A percentile compares a stretch with the other conserved stretches of the same genome.
Evolutionary conservation across 768 basidiomycete species (phyloP).

Genomic region (Ramaria sp.): DNA sequence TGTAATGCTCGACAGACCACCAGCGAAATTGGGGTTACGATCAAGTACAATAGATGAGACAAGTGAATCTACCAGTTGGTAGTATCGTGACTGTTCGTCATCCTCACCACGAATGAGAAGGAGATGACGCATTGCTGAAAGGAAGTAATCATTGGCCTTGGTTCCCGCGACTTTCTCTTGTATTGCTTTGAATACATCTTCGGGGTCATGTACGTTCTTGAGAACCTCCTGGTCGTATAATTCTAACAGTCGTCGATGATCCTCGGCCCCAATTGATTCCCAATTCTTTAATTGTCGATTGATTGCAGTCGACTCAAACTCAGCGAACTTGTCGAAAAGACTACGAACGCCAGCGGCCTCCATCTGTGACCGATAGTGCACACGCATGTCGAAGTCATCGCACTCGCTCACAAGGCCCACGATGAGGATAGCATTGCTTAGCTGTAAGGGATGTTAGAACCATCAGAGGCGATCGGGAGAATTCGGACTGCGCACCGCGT

Average conservation of each 20-base stretch:
- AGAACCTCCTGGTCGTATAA: conserved; percentile 70
- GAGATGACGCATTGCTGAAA: conserved; percentile 91
- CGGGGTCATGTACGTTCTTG: conserved; percentile 64
- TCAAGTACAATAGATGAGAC: conserved; percentile 89
- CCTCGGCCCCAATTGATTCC: conserved; percentile 54
- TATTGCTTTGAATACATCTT: conserved; percentile 82
- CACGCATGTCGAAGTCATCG: conserved; percentile 73
- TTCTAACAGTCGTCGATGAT: conserved; percentile 62
- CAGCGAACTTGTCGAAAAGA: conserved; percentile 59
- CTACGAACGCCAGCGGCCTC: conserved; percentile 73
- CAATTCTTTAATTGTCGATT: conserved; percentile 58
- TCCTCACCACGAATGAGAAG: conserved; percentile 86
- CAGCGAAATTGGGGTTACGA: conserved; percentile 55
- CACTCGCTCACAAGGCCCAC: conserved; percentile 51
- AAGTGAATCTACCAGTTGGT: conserved; percentile 82
- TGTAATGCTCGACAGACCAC: conserved; percentile 73
- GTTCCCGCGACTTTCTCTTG: conserved; percentile 67
- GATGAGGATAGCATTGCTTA: conserved; percentile 64
- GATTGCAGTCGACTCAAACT: conserved; percentile 52
- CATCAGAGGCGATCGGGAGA: neutral
- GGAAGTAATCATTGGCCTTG: conserved; percentile 72
- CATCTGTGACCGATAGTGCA: conserved; percentile 85
- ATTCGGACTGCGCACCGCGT: conserved; percentile 49
- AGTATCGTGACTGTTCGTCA: conserved; percentile 75
- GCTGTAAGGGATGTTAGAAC: conserved; percentile 27